Percentiles rank a stretch among this genome's conserved stretches.
These are phyloP conservation scores for Sporodiniella umbellata DNA, from an alignment of 371 early-diverging fungal genomes.

Conservation along the genomic window DNA sequence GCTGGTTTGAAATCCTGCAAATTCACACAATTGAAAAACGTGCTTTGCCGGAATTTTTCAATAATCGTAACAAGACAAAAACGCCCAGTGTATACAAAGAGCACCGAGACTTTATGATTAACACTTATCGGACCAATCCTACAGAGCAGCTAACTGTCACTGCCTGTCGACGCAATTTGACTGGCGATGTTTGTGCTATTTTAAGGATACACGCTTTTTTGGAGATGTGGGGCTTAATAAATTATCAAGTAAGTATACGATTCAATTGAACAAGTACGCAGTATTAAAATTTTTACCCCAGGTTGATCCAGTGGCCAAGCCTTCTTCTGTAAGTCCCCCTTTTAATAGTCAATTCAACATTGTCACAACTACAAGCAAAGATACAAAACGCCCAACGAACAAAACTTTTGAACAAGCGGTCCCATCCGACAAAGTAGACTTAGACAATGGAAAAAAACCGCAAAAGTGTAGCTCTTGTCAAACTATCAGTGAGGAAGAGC, in stretches of 20 bases:
- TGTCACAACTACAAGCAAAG: background rate
- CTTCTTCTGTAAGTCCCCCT: constrained; percentile 82
- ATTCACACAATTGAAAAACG: constrained; percentile 84
- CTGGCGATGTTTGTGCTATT: constrained; percentile 95
- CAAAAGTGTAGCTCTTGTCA: constrained; percentile 14
- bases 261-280: background rate
- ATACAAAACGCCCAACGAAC: background rate
- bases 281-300: constrained; percentile 31
- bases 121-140: constrained; percentile 92
- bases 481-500: constrained; percentile 1
- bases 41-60: constrained; percentile 92
- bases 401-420: background rate
- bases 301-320: constrained; percentile 87
- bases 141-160: constrained; percentile 91
- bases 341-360: constrained; percentile 88
- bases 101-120: constrained; percentile 93
- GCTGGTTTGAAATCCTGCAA: constrained; percentile 81
- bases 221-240: constrained; percentile 98
- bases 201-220: constrained; percentile 93
- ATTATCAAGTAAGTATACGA: constrained; percentile 79
- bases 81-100: constrained; percentile 88
- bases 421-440: background rate
- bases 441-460: constrained; percentile 4
- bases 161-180: constrained; percentile 87
- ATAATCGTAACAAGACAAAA: constrained; percentile 81